These are phyloP conservation scores for Colletotrichum lupini DNA, from an alignment of 2,329 filamentous ascomycete genomes.

Conservation along the genomic window DNA sequence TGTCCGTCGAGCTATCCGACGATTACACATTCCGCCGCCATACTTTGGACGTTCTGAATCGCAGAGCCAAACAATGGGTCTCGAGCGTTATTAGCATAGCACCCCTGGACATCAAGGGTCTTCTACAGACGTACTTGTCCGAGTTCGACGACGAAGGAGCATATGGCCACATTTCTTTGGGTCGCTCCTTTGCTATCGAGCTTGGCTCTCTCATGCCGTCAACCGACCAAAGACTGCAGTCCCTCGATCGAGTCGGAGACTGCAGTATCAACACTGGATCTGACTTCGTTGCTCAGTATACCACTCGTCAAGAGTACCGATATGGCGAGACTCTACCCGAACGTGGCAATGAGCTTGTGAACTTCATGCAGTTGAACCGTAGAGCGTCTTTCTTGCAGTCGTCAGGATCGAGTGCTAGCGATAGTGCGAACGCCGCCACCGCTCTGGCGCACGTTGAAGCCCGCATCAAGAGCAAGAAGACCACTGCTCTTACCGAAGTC, in stretches of 20 bases:
- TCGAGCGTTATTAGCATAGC: conserved; percentile 83
- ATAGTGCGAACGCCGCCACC: conserved; percentile 69
- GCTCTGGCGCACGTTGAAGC: conserved; percentile 79
- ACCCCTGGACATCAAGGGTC: conserved; percentile 91
- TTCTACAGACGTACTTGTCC: conserved; percentile 95
- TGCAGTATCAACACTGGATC: conserved; percentile 90
- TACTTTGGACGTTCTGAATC: conserved; percentile 83
- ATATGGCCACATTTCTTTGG: conserved; percentile 92
- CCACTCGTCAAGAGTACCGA: conserved; percentile 93
- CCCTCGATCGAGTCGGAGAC: conserved; percentile 80
- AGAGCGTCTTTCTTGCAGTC: conserved; percentile 63
- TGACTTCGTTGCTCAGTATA: conserved; percentile 97
- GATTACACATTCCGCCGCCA: conserved; percentile 84
- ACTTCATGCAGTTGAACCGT: conserved; percentile 66
- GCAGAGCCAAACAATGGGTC: conserved; percentile 84
- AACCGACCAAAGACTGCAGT: conserved; percentile 86
- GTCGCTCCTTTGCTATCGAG: conserved; percentile 92
- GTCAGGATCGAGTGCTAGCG: conserved; percentile 60
- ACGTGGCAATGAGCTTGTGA: conserved; percentile 73
- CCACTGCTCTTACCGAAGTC: conserved; percentile 78
- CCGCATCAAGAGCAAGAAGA: conserved; percentile 75
- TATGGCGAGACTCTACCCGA: conserved; percentile 82
- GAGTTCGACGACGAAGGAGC: conserved; percentile 92
- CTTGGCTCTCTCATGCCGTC: conserved; percentile 88
- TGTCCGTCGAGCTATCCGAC: conserved; percentile 92